phyloP scores from a whole-genome alignment of 2,329 filamentous ascomycete species.

The Arachnomyces sp. region DNA sequence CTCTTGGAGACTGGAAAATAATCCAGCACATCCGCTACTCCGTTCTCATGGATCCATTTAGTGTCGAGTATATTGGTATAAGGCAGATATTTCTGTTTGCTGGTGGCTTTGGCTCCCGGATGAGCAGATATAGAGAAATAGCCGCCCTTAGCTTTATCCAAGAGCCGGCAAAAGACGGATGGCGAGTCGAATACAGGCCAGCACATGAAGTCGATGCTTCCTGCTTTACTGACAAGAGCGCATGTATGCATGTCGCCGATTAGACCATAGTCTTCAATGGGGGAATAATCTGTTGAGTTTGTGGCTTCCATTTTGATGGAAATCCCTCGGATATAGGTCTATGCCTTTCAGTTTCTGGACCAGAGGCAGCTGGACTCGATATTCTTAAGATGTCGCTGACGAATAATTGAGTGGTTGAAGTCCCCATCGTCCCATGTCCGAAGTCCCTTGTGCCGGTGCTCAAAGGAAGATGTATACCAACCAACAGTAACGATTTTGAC shows the following conservation, averaged over 20 bases:
- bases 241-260: constrained; percentile 76
- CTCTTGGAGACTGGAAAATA: constrained; percentile 63
- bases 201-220: constrained; percentile 69
- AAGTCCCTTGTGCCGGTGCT: no score
- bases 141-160: constrained; percentile 67
- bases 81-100: constrained; percentile 69
- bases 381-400: no score
- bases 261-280: constrained; percentile 68
- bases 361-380: no score
- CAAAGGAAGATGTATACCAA: no score
- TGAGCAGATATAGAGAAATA: constrained; percentile 57
- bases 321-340: no score
- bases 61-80: constrained; percentile 69
- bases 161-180: constrained; percentile 62
- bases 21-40: constrained; percentile 63
- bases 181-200: constrained; percentile 77
- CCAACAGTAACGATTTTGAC: no score
- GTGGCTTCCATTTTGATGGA: no score
- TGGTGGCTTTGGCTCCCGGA: constrained; percentile 47
- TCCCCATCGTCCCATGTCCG: no score
- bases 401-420: no score
- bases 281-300: no score
- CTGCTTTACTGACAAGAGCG: constrained; percentile 64
- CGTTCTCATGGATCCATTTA: constrained; percentile 67
- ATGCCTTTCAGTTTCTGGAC: no score